These are phyloP conservation scores for Pseudogymnoascus sp. DNA, from an alignment of 2,329 filamentous ascomycete species.

Conservation along the genomic window DNA sequence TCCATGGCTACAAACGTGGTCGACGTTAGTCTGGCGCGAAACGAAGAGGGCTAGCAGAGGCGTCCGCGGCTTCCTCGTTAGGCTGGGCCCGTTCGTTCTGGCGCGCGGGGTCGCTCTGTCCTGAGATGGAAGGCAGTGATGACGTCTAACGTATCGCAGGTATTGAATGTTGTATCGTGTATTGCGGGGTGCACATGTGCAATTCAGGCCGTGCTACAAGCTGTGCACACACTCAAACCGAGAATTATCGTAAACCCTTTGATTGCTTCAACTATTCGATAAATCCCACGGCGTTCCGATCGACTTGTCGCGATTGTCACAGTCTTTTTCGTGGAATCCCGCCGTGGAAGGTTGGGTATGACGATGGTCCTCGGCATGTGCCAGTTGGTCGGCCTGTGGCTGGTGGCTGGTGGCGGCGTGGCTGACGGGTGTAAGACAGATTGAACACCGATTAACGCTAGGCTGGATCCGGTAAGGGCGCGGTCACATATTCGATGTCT, in stretches of 20 bases:
- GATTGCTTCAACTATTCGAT: not conserved
- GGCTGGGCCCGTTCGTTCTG: not conserved
- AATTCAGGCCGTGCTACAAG: not conserved
- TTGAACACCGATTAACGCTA: not conserved
- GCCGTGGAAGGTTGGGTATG: not conserved
- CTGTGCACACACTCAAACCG: not conserved
- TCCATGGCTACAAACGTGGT: not conserved
- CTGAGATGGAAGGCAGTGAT: not conserved
- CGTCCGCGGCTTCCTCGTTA: not conserved
- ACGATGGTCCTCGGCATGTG: constrained; percentile 5
- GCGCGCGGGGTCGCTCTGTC: not conserved
- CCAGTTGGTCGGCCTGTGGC: not conserved
- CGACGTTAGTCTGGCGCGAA: not conserved
- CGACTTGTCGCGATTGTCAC: not conserved
- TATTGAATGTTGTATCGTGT: not conserved
- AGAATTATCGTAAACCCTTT: not conserved
- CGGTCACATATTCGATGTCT: not conserved
- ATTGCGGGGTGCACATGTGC: not conserved
- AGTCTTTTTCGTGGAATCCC: not conserved
- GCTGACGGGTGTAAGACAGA: not conserved
- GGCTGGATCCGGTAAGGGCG: not conserved
- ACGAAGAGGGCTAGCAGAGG: not conserved
- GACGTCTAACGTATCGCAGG: not conserved
- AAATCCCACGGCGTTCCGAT: not conserved
- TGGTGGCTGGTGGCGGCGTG: not conserved